Base-by-base conservation (phyloP, 257 asterid species). In the Lycium barbarum region DNA sequence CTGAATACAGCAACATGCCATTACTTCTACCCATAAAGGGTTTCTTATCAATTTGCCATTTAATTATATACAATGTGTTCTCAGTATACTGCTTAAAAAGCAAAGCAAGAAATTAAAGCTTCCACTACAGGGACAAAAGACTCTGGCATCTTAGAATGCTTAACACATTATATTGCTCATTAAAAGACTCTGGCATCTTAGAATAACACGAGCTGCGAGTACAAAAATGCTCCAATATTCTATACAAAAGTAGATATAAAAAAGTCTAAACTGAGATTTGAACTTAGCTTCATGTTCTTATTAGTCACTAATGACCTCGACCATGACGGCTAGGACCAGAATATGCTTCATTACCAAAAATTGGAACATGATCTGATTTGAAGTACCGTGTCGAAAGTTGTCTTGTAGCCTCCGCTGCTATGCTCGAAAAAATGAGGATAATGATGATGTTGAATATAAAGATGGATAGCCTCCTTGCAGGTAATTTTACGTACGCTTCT, bases 271-370 rank as follows among this genome's bases (percentile, higher is more conserved):
- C 1, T 9, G 80, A 45, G 58, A 73, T n/a, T 11, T 45, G n/a
- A 2, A 18, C 40, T n/a, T 45, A 72, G 38, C 80, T n/a, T 45
- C 80, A 6, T 20, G 40, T 3, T 45, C 59, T 45, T 9, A n/a
- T 72, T 9, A 72, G n/a, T 72, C 9, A 20, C 38, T 10, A 73
- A 73, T 73, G 80, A 73, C 80, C 80, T 73, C 80, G 59, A 73
- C 58, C 80, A 45, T 45, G 80, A 20, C 80, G 80, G 10, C 80
- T 73, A 11, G 80, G 80, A 73, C 80, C 80, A 73, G 80, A 73
- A 45, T 73, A 73, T 73, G 58, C 80, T 73, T 73, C 38, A n/a
- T 11, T 45, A 45, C 58, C 45, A 45, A 73, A 73, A 5, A n/a
- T 45, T 73, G 80, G 80, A 73, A 73, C 11, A 73, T 17, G 53